Percentiles rank a stretch among this genome's conserved stretches.
These are phyloP conservation scores for Endocarpon pusillum DNA, from an alignment of 495 filamentous ascomycete genomes.

Conservation along the genomic window DNA sequence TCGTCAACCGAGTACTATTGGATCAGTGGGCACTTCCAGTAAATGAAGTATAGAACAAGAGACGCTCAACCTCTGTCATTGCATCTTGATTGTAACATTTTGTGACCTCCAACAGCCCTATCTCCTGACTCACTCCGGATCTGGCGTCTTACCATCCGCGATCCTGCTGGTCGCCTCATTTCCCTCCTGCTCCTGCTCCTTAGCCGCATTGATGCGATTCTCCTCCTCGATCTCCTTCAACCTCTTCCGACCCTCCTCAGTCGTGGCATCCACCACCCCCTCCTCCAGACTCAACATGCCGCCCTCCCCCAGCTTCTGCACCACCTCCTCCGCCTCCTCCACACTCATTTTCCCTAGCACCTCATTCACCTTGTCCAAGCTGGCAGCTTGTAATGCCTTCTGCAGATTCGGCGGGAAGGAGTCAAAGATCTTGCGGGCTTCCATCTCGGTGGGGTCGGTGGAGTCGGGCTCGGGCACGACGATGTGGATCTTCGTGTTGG, in stretches of 20 bases:
- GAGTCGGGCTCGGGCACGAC: constrained; percentile 44
- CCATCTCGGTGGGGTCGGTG: constrained; percentile 44
- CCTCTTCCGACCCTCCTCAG: constrained; percentile 68
- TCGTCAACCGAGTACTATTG: too few relatives aligned
- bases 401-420: constrained; percentile 65
- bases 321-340: constrained; percentile 79
- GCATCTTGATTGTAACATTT: too few relatives aligned
- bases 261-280: constrained; percentile 89
- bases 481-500: constrained; percentile 85
- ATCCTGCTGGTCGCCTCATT: constrained; percentile 5
- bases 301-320: constrained; percentile 67
- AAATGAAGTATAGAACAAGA: too few relatives aligned
- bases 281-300: constrained; percentile 86
- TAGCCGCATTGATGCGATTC: too few relatives aligned
- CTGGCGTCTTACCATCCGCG: too few relatives aligned
- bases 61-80: too few relatives aligned
- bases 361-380: constrained; percentile 85
- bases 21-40: too few relatives aligned
- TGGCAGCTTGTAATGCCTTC: constrained; percentile 67
- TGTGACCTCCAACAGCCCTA: too few relatives aligned
- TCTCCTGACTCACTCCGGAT: too few relatives aligned
- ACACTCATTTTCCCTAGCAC: constrained; percentile 88
- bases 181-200: constrained; percentile 18
- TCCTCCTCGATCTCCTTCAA: constrained; percentile 63
- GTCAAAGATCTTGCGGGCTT: constrained; percentile 63